Percentiles rank a stretch among this genome's conserved stretches.
These are phyloP conservation scores for Aspergillus sclerotioniger DNA, from an alignment of 495 filamentous ascomycete species.

Conservation along the genomic window DNA sequence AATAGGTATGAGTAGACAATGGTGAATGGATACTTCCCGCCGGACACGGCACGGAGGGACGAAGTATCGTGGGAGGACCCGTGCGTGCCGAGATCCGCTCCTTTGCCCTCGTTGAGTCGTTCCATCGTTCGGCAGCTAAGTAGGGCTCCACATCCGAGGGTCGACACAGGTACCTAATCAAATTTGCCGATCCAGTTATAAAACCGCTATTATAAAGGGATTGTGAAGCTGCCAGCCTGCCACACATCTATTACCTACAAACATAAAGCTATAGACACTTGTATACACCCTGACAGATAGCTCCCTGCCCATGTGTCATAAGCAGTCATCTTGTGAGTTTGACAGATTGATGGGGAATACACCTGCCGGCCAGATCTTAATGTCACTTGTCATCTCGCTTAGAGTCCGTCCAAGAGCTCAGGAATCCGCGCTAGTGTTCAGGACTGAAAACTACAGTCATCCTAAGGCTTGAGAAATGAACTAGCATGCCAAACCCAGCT, in stretches of 20 bases:
- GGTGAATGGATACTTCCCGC: not conserved
- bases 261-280: not conserved
- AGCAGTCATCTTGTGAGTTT: not conserved
- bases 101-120: not conserved
- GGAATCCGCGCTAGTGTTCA: not conserved
- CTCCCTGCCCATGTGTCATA: not conserved
- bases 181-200: not conserved
- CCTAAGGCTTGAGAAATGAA: not conserved
- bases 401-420: not conserved
- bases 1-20: not conserved
- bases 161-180: not conserved
- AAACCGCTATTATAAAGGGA: not conserved
- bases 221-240: too few relatives aligned
- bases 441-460: not conserved
- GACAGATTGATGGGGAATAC: not conserved
- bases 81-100: not conserved
- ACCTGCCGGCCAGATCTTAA: not conserved
- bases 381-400: not conserved
- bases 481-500: too few relatives aligned
- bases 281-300: not conserved
- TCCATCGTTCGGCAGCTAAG: not conserved
- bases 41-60: not conserved
- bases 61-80: not conserved
- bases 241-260: not conserved
- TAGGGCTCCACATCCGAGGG: not conserved